Percentiles rank a stretch among this genome's conserved stretches.
Evolutionary conservation across 75 land plant species (phyloP).

Genomic region (Adiantum capillusveneris): DNA sequence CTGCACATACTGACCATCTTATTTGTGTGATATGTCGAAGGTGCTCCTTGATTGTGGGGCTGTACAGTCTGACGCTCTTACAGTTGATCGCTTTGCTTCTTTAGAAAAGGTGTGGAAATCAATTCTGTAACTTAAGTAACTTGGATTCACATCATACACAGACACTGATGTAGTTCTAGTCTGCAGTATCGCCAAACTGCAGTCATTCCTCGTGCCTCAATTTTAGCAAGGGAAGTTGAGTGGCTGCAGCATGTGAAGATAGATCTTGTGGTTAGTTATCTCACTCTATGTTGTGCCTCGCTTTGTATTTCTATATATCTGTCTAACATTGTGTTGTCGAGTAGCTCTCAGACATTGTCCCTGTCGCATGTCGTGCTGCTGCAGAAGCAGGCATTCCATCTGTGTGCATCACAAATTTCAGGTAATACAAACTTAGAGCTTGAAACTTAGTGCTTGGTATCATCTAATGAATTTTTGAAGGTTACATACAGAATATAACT

Average conservation of each 20-base stretch:
- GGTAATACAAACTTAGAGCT: no score
- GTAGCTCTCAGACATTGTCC: constrained; percentile 96
- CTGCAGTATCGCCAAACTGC: constrained; percentile 83
- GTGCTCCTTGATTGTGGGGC: constrained; percentile 97
- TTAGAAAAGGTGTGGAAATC: constrained; percentile 96
- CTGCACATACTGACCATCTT: no score
- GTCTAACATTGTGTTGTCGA: background rate
- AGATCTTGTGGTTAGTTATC: constrained; percentile 72
- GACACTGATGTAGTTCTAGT: no score
- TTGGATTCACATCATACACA: no score
- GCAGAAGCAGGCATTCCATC: constrained; percentile 94
- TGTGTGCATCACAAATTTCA: constrained; percentile 97
- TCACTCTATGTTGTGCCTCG: background rate
- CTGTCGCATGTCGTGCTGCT: constrained; percentile 98
- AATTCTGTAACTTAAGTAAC: no score
- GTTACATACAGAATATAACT: no score
- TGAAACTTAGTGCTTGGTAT: no score
- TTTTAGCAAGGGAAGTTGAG: constrained; percentile 71
- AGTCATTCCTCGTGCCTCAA: constrained; percentile 76
- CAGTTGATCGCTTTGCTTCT: constrained; percentile 93
- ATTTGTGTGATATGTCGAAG: no score
- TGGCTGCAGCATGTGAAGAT: constrained; percentile 93
- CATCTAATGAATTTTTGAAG: no score
- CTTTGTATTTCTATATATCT: no score
- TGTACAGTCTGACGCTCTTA: constrained; percentile 97